Evolutionary conservation across 257 asterid genomes (phyloP).

Genomic region (Lycium barbarum): DNA sequence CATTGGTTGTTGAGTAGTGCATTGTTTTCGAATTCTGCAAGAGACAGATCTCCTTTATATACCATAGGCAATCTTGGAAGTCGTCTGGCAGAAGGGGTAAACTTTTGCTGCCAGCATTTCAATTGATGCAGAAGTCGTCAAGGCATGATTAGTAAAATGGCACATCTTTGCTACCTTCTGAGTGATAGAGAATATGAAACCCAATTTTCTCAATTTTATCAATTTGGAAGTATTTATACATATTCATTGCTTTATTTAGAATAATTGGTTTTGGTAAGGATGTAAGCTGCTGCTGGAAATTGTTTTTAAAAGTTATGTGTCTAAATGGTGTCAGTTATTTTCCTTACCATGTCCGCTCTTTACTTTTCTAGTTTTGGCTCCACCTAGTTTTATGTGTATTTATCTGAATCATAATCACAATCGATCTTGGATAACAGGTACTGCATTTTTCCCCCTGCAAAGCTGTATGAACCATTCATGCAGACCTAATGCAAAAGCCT

Average conservation of each 20-base stretch:
- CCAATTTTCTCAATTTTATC: neutral
- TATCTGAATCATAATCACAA: neutral
- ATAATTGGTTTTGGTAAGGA: neutral
- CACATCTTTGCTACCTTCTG: neutral
- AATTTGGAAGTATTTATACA: neutral
- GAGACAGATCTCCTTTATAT: neutral
- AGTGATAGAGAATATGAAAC: neutral
- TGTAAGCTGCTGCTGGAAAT: neutral
- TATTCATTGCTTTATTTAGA: neutral
- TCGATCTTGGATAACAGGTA: slow-evolving; percentile 59
- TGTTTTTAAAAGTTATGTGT: neutral
- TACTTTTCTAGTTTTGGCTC: neutral
- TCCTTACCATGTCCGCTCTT: neutral
- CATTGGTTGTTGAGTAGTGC: slow-evolving; percentile 18
- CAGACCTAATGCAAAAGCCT: slow-evolving; percentile 88
- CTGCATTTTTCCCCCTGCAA: slow-evolving; percentile 89
- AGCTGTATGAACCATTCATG: slow-evolving; percentile 97
- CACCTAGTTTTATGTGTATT: neutral
- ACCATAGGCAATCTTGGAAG: slow-evolving; percentile 9
- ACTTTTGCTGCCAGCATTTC: slow-evolving; percentile 5
- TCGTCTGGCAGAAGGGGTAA: neutral
- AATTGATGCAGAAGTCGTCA: slow-evolving; percentile 25
- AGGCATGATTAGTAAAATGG: neutral
- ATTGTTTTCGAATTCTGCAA: neutral
- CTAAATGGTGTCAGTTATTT: neutral